Conservation (phyloP, 1,284 basidiomycete genomes). For the Phylloboletellus chloephorus region DNA sequence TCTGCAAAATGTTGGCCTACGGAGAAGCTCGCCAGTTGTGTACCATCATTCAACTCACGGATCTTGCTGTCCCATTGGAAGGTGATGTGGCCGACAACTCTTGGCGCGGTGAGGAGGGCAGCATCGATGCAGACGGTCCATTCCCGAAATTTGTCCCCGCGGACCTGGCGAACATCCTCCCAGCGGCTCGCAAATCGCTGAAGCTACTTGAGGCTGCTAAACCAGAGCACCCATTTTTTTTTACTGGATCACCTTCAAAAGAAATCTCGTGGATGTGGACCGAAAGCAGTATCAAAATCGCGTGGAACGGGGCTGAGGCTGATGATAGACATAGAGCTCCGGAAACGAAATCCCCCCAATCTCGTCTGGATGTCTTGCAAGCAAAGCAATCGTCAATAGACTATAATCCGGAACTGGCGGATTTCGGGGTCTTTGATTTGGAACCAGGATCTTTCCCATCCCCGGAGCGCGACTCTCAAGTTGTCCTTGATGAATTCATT, state of each 20-base stretch:
- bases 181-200: conserved; percentile 61
- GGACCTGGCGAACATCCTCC: conserved; percentile 45
- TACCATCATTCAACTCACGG: conserved; percentile 19
- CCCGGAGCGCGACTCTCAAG: conserved; percentile 27
- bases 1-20: conserved; percentile 57
- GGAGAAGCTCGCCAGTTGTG: conserved; percentile 31
- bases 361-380: not conserved
- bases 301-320: conserved; percentile 31
- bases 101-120: conserved; percentile 36
- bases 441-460: conserved; percentile 48
- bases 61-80: conserved; percentile 31
- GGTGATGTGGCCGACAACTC: conserved; percentile 35
- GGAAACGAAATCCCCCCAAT: not conserved
- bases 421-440: conserved; percentile 59
- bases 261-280: conserved; percentile 67
- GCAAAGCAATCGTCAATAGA: not conserved
- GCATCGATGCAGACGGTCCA: conserved; percentile 32
- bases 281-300: conserved; percentile 41
- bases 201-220: conserved; percentile 55
- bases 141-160: conserved; percentile 59
- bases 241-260: conserved; percentile 21
- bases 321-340: not conserved
- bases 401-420: conserved; percentile 37
- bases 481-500: conserved; percentile 45
- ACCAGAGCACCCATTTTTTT: conserved; percentile 53